Conservation (phyloP, 2,329 filamentous ascomycete genomes). For the Epichloe glyceriae region DNA sequence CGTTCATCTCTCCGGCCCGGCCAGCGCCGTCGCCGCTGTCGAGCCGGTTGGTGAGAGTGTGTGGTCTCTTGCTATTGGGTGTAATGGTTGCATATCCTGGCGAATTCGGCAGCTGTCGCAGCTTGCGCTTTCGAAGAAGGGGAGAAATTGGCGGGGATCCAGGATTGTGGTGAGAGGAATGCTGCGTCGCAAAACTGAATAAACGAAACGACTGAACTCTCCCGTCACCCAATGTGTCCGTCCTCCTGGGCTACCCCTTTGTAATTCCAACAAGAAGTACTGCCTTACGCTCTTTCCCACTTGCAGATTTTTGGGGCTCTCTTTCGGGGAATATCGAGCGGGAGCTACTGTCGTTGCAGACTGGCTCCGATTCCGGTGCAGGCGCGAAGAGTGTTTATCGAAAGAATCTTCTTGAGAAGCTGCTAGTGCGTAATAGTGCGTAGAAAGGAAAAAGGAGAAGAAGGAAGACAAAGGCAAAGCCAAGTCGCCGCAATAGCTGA, state of each 20-base stretch:
- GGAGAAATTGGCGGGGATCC: conserved; percentile 1
- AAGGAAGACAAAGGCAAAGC: not conserved
- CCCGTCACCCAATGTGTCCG: not conserved
- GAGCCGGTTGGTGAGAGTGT: conserved; percentile 1
- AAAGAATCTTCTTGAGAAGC: not conserved
- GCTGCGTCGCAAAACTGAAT: not conserved
- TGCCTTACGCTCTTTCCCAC: not conserved
- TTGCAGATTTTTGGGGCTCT: not conserved
- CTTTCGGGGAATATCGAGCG: too few species aligned
- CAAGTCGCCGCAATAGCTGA: not conserved
- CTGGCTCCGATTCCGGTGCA: too few species aligned
- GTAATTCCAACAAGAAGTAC: too few species aligned
- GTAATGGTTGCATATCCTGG: conserved; percentile 5
- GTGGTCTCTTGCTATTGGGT: conserved; percentile 1
- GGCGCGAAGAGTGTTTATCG: too few species aligned
- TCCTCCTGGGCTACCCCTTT: too few species aligned
- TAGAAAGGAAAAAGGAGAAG: not conserved
- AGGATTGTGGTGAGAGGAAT: not conserved
- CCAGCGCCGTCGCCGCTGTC: not conserved
- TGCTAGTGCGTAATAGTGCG: not conserved
- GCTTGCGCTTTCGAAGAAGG: conserved; percentile 3
- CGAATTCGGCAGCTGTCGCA: conserved; percentile 1
- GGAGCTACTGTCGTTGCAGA: too few species aligned
- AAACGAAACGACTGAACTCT: not conserved
- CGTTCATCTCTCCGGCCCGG: conserved; percentile 10